Evolutionary conservation across 805 yeast species (phyloP), one percentile per base, ranked within the genome.

Genomic region (Spathaspora hagerdaliae): DNA sequence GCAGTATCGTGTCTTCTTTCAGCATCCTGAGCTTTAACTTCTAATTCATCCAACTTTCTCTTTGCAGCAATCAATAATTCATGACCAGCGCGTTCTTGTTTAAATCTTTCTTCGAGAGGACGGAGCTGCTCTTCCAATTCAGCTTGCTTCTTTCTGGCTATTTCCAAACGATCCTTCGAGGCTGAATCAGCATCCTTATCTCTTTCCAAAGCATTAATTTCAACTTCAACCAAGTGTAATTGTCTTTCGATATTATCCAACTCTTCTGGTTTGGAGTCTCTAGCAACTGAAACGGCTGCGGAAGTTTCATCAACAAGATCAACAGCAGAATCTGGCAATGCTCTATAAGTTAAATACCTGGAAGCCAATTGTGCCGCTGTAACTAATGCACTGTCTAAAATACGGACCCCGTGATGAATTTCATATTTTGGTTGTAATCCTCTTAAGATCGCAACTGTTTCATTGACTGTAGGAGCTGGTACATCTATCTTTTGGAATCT

Each of bases 181-280:
- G 88, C 77, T 19, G 81, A 70, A 61, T 81, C 87, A 7, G 97
- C 86, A 48, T 85, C 96, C 59, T 83, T 84, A 63, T 92, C 99
- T 70, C 99, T 87, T 70, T 94, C 97, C 56, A 94, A 77, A 1
- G 99, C 99, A 61, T 89, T 88, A 61, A 94, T 92, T 69, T 94
- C 99, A 47, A 94, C 98, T 58, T 92, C 96, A 32, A 94, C 70
- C 55, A 94, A 78, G 63, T 90, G 95, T 41, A 91, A 76, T 69
- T 89, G 89, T 67, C 99, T 87, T 69, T 94, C 99, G 55, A 90
- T 79, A 38, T 83, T 85, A 70, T 94, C 99, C 58, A 94, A 77
- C 64, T 90, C 97, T 67, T 94, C 99, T 1, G 99, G 99, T 64
- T 88, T 89, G 3, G 98, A 92, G 64, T 94, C 99, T 69, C 99